phyloP scores from a whole-genome alignment of 1,284 basidiomycete species.

The Singerocomus rubriflavus region DNA sequence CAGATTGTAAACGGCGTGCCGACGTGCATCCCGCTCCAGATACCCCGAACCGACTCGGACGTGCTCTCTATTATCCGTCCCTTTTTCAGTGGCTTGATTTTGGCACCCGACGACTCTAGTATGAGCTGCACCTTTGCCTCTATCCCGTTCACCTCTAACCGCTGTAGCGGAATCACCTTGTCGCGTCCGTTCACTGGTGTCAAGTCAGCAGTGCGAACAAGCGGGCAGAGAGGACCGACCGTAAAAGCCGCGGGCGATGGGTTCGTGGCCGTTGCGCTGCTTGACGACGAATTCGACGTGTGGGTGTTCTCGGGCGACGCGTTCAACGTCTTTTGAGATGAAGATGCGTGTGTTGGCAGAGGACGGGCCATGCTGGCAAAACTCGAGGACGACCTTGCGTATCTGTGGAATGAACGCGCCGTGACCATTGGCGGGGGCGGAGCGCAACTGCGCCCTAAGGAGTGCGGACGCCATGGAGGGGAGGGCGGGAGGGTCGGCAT shows the following conservation, averaged over 20 bases:
- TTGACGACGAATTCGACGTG: slow-evolving; percentile 80
- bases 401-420: slow-evolving; percentile 66
- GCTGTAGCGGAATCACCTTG: slow-evolving; percentile 75
- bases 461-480: slow-evolving; percentile 40
- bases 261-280: slow-evolving; percentile 68
- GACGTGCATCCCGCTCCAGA: slow-evolving; percentile 82
- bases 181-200: slow-evolving; percentile 69
- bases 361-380: slow-evolving; percentile 76
- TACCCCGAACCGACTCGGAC: slow-evolving; percentile 76
- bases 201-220: slow-evolving; percentile 11
- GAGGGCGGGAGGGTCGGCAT: slow-evolving; percentile 4
- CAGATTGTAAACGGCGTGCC: slow-evolving; percentile 43
- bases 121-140: slow-evolving; percentile 76
- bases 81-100: slow-evolving; percentile 72
- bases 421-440: slow-evolving; percentile 68
- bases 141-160: slow-evolving; percentile 67
- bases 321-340: slow-evolving; percentile 58
- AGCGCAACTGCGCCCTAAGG: slow-evolving; percentile 58
- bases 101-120: slow-evolving; percentile 79
- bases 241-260: slow-evolving; percentile 76
- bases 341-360: slow-evolving; percentile 69
- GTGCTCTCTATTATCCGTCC: slow-evolving; percentile 71
- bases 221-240: slow-evolving; percentile 38
- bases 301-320: slow-evolving; percentile 65
- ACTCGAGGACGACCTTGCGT: slow-evolving; percentile 83